Evolutionary conservation across 2,329 filamentous ascomycete genomes (phyloP).

Genomic region (Nigrospora sphaerica): DNA sequence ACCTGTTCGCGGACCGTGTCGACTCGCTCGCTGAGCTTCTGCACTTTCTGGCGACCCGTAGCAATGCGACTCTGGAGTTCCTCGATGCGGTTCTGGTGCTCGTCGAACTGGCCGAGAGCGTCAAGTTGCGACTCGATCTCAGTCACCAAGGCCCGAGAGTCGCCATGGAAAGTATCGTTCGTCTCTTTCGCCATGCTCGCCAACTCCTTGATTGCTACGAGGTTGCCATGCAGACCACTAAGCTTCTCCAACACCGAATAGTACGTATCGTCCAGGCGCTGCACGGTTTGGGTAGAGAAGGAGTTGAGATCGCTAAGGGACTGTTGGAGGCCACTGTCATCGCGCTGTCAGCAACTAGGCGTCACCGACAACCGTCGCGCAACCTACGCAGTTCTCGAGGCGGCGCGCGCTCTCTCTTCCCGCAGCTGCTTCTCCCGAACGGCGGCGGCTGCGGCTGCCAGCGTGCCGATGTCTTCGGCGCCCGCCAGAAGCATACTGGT

Average conservation of each 20-base stretch:
- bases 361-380: background rate
- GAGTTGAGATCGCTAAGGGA: conserved; percentile 47
- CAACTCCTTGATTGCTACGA: conserved; percentile 60
- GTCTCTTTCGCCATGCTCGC: conserved; percentile 52
- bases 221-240: conserved; percentile 54
- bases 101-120: conserved; percentile 53
- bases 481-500: conserved; percentile 29
- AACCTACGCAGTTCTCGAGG: conserved; percentile 33
- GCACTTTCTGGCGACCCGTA: conserved; percentile 51
- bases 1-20: conserved; percentile 57
- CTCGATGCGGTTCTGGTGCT: conserved; percentile 57
- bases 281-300: conserved; percentile 55
- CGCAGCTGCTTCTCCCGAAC: conserved; percentile 30
- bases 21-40: conserved; percentile 54
- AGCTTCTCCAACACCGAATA: conserved; percentile 66
- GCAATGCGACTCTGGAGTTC: conserved; percentile 55
- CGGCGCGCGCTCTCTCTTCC: conserved; percentile 33
- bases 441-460: conserved; percentile 10
- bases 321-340: conserved; percentile 40
- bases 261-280: conserved; percentile 66
- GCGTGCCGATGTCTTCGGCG: conserved; percentile 10
- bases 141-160: conserved; percentile 49
- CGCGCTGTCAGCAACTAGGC: background rate
- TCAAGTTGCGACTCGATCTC: conserved; percentile 57
- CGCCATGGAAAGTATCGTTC: conserved; percentile 50